These are phyloP conservation scores for Musa acuminata DNA, from an alignment of 176 grass and related monocot species.

Conservation along the genomic window DNA sequence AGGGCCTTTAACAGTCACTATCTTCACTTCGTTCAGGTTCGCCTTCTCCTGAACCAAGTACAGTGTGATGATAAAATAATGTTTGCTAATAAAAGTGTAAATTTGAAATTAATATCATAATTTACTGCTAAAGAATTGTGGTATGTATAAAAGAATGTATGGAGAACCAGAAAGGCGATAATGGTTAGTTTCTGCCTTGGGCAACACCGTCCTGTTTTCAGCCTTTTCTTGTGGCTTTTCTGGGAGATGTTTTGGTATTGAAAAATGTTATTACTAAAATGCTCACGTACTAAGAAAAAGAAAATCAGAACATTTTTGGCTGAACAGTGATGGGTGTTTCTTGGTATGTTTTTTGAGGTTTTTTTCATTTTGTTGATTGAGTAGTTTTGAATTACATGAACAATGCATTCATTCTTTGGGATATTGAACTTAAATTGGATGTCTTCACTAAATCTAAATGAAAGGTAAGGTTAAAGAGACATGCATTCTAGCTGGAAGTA, in stretches of 20 bases:
- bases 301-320: neutral
- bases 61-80: neutral
- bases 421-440: neutral
- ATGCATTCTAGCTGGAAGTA: neutral
- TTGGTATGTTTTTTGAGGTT: neutral
- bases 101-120: no score
- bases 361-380: neutral
- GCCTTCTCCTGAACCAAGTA: neutral
- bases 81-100: no score
- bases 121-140: no score
- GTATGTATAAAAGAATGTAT: no score
- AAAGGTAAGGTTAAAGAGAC: neutral
- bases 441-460: neutral
- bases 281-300: neutral
- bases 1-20: constrained; percentile 69
- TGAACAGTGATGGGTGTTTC: no score
- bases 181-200: neutral
- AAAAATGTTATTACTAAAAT: neutral
- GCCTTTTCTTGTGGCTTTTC: no score
- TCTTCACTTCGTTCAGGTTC: constrained; percentile 68
- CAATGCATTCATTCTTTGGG: neutral
- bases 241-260: neutral
- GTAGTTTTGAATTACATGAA: neutral
- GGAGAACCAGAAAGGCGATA: neutral
- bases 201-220: no score